Evolutionary conservation across 306 rosid species (phyloP).

Genomic region (Lathyrus oleraceus): DNA sequence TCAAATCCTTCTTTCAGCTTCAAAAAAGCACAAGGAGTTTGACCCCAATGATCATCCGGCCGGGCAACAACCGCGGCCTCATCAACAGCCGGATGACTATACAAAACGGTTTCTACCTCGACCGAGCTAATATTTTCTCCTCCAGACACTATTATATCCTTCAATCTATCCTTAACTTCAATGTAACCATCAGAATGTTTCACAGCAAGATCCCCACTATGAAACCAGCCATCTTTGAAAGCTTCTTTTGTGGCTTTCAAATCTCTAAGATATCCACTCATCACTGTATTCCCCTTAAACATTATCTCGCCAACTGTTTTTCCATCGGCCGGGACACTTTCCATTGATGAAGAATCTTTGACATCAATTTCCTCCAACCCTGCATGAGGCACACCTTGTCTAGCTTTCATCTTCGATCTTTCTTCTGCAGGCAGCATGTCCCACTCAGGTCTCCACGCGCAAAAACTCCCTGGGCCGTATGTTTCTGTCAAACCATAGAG

Average conservation of each 20-base stretch:
- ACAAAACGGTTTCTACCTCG: slow-evolving; percentile 77
- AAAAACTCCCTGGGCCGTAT: slow-evolving; percentile 68
- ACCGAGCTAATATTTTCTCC: slow-evolving; percentile 84
- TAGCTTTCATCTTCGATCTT: slow-evolving; percentile 51
- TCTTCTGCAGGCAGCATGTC: slow-evolving; percentile 52
- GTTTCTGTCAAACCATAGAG: slow-evolving; percentile 85
- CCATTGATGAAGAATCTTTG: slow-evolving; percentile 71
- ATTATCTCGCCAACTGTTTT: slow-evolving; percentile 75
- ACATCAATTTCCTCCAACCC: slow-evolving; percentile 62
- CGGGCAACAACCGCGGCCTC: slow-evolving; percentile 83
- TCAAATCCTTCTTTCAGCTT: slow-evolving; percentile 57
- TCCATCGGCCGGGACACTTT: slow-evolving; percentile 67
- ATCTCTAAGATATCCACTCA: slow-evolving; percentile 82
- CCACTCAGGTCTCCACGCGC: slow-evolving; percentile 83
- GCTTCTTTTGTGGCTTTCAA: slow-evolving; percentile 69
- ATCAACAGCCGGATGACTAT: slow-evolving; percentile 65
- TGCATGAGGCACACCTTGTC: slow-evolving; percentile 76
- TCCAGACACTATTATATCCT: slow-evolving; percentile 79
- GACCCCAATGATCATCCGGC: slow-evolving; percentile 87
- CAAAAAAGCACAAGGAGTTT: slow-evolving; percentile 87
- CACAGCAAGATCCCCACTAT: slow-evolving; percentile 81
- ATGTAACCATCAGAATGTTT: slow-evolving; percentile 73
- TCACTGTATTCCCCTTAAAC: slow-evolving; percentile 85
- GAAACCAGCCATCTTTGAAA: slow-evolving; percentile 79
- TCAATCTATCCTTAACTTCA: slow-evolving; percentile 73